A percentile compares a stretch with the other conserved stretches of the same genome.
Conservation (phyloP, 208 protist genomes). For the Trypanosoma grayi region DNA sequence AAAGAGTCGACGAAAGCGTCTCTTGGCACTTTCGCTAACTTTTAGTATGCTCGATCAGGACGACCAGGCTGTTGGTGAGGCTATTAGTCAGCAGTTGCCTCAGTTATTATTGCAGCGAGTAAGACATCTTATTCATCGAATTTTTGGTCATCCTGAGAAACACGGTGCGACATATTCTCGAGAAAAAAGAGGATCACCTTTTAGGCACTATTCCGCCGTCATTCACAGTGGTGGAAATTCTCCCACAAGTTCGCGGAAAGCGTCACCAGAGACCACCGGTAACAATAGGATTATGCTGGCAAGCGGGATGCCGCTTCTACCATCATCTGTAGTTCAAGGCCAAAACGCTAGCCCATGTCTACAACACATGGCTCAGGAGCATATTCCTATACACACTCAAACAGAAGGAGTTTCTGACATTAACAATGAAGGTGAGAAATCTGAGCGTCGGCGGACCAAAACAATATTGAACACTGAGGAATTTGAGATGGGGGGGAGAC, state of each 20-base stretch:
- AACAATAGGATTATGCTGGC: neutral
- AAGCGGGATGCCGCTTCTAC: neutral
- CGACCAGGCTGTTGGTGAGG: constrained; percentile 66
- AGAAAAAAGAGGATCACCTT: constrained; percentile 19
- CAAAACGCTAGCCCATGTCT: constrained; percentile 1
- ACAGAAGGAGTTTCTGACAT: neutral
- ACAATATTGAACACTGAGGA: neutral
- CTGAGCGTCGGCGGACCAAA: neutral
- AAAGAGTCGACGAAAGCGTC: constrained; percentile 54
- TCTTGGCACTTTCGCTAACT: constrained; percentile 74
- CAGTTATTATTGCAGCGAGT: constrained; percentile 62
- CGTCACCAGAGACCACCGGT: constrained; percentile 25
- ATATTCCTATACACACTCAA: neutral
- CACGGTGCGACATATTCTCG: neutral
- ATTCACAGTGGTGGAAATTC: constrained; percentile 30
- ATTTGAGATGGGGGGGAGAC: constrained; percentile 1
- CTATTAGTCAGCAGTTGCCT: constrained; percentile 48
- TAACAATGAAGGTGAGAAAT: constrained; percentile 1
- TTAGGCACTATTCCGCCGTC: constrained; percentile 26
- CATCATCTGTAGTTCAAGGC: neutral
- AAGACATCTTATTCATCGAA: constrained; percentile 63
- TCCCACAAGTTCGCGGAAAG: constrained; percentile 24
- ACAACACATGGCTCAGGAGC: neutral
- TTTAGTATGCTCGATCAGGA: constrained; percentile 85
- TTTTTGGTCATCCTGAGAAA: constrained; percentile 47